Conservation (phyloP, 139 green algal genomes). For the Volvox reticuliferus region DNA sequence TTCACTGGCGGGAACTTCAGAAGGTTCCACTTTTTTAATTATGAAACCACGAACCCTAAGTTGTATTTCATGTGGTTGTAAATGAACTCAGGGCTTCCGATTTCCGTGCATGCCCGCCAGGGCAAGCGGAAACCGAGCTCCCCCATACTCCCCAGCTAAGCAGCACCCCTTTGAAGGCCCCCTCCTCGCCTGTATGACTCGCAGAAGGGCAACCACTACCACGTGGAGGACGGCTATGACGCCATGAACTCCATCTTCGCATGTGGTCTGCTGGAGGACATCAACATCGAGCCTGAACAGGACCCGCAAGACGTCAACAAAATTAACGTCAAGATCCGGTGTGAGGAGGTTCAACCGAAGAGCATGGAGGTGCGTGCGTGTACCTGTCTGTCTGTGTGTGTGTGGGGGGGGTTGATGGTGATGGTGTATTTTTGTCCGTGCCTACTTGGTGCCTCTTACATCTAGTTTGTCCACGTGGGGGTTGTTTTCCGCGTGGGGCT, state of each 20-base stretch:
- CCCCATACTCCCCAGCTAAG: too few relatives aligned
- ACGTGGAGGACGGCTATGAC: conserved; percentile 76
- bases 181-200: neutral
- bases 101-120: too few relatives aligned
- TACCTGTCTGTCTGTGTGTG: too few relatives aligned
- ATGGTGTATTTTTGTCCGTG: neutral
- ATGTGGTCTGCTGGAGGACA: conserved; percentile 73
- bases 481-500: too few relatives aligned
- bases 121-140: neutral
- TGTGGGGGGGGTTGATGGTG: neutral
- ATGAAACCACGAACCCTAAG: too few relatives aligned
- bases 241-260: conserved; percentile 76
- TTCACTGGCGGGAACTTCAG: too few relatives aligned
- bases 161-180: too few relatives aligned
- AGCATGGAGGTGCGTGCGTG: conserved; percentile 59
- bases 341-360: conserved; percentile 60
- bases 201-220: conserved; percentile 76
- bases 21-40: too few relatives aligned
- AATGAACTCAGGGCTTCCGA: too few relatives aligned
- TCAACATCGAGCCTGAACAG: conserved; percentile 77
- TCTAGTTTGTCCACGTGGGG: too few relatives aligned
- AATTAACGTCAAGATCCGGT: conserved; percentile 69
- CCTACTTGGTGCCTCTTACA: too few relatives aligned
- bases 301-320: conserved; percentile 68
- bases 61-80: too few relatives aligned